Conservation (phyloP, 2,329 filamentous ascomycete genomes). For the Xylariaceae sp. region DNA sequence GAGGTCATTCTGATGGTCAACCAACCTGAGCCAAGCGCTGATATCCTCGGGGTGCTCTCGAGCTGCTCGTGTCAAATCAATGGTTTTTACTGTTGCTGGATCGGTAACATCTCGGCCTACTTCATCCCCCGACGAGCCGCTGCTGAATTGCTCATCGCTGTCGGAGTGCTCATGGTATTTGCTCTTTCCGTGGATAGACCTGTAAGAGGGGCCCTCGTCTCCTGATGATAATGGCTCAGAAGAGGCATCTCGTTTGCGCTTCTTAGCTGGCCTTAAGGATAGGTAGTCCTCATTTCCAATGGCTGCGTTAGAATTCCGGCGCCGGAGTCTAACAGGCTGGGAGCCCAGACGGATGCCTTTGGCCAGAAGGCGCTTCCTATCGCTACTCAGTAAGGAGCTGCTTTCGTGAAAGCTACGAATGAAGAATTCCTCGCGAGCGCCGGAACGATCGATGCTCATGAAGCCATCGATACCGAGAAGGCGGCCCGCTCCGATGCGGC, state of each 20-base stretch:
- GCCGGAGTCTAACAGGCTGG: conserved; percentile 33
- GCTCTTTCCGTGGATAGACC: conserved; percentile 58
- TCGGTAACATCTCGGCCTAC: conserved; percentile 29
- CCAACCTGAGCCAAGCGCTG: conserved; percentile 69
- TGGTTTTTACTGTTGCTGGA: conserved; percentile 45
- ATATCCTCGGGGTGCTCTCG: conserved; percentile 60
- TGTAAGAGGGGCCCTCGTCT: conserved; percentile 48
- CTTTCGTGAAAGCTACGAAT: conserved; percentile 38
- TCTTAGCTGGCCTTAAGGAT: conserved; percentile 34
- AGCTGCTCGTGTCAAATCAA: conserved; percentile 56
- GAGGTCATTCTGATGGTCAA: conserved; percentile 67
- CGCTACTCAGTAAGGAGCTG: conserved; percentile 30
- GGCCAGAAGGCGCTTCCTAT: conserved; percentile 42
- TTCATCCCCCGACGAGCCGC: conserved; percentile 32
- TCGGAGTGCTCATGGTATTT: conserved; percentile 40
- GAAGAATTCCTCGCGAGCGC: conserved; percentile 48
- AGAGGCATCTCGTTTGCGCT: conserved; percentile 29
- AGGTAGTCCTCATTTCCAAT: conserved; percentile 39
- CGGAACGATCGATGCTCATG: conserved; percentile 60
- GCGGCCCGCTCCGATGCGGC: conserved; percentile 58
- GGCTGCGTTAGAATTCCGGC: conserved; percentile 15
- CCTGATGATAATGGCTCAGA: conserved; percentile 32
- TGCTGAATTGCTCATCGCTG: conserved; percentile 42
- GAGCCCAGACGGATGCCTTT: conserved; percentile 31
- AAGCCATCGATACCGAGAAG: conserved; percentile 58